Percentiles rank a stretch among this genome's conserved stretches.
Evolutionary conservation across 805 yeast species (phyloP).

Genomic region (Komagataella pastoris): DNA sequence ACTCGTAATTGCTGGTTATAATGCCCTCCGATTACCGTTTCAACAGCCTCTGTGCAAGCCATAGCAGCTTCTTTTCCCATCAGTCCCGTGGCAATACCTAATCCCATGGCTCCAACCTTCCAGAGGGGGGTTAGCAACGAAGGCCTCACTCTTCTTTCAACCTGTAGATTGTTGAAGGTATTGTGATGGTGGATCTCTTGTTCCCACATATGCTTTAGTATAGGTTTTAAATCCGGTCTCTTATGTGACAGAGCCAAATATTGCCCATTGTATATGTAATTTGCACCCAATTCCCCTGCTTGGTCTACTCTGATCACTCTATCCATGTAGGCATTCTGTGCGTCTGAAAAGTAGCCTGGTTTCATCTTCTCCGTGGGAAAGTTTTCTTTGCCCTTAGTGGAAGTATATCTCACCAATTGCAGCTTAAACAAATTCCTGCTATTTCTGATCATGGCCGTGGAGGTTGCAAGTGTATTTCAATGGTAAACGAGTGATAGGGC

Average conservation of each 20-base stretch:
- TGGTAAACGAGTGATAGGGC: too few species aligned
- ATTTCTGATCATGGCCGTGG: not conserved
- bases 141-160: conserved; percentile 74
- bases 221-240: conserved; percentile 64
- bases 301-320: conserved; percentile 85
- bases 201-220: conserved; percentile 94
- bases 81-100: conserved; percentile 81
- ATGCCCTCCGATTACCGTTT: conserved; percentile 94
- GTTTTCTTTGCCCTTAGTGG: not conserved
- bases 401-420: not conserved
- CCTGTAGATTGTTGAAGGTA: conserved; percentile 71
- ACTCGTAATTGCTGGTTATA: conserved; percentile 83
- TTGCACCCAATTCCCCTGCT: conserved; percentile 96
- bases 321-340: conserved; percentile 61
- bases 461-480: not conserved
- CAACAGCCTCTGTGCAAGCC: conserved; percentile 99
- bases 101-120: conserved; percentile 79
- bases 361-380: not conserved
- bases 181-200: conserved; percentile 87
- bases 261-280: conserved; percentile 88
- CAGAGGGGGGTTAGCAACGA: conserved; percentile 85
- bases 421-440: not conserved
- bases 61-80: conserved; percentile 92
- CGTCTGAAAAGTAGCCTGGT: conserved; percentile 12
- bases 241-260: conserved; percentile 58